Base-by-base conservation (phyloP, 2,329 filamentous ascomycete genomes). In the Beauveria rudraprayagi region DNA sequence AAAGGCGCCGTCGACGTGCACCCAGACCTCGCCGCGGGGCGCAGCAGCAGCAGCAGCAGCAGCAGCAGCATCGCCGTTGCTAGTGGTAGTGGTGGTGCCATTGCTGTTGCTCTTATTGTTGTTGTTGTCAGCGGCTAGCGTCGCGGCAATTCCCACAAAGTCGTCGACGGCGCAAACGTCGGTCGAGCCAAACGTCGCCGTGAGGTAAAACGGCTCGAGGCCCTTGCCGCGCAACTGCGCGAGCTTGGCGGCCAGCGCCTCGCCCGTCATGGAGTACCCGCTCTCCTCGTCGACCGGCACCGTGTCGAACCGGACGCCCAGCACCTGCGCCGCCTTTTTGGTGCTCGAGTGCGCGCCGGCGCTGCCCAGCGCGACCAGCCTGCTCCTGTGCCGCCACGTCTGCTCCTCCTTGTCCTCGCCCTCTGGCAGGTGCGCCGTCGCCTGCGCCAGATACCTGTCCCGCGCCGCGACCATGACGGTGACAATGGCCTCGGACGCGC, bases 1-100 rank as follows among this genome's bases (percentile, higher is more conserved):
- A 73, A 96, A 97, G 1, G 93, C 93, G 11, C 91, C 93, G 75
- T 97, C 93, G 59, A 97, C 84, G 74, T 97, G 93, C 22, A 96
- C 88, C 92, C 93, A 97, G 58, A 97, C 77, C 65, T 84, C 79
- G 58, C 79, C 77, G 5, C 10, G 17, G 10, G 52, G 68, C 69
- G 68, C 68, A 7, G 67, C 30, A 16, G 19, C 40, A n/a, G 53
- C 40, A 41, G 48, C 48, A 26, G 40, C 44, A 22, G 22, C 22
- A 22, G 22, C 22, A 22, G 22, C 22, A 17, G 30, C 50, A 41
- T 41, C 46, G 10, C 34, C 46, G 48, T 52, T 59, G 22, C 34
- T 52, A 2, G 22, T 22, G 22, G 22, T 22, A 2, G 34, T 26
- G 46, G 22, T 24, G 46, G 48, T 28, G 56, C 34, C 16, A 22